Evolutionary conservation across 495 filamentous ascomycete genomes (phyloP), one percentile per base, ranked within the genome.

Genomic region (Aspergillus egyptiacus): DNA sequence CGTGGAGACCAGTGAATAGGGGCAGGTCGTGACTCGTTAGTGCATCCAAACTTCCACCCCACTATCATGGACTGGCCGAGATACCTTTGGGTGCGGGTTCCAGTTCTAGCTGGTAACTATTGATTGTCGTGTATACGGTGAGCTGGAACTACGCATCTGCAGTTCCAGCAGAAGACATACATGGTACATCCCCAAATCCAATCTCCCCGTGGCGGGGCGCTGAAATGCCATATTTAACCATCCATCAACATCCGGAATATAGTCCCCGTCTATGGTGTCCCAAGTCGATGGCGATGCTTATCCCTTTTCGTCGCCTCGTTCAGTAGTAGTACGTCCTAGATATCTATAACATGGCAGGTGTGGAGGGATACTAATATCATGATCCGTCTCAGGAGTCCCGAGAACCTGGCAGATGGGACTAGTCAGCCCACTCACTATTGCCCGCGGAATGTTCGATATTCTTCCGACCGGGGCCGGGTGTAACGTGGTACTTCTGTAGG

Each of bases 321-420:
- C 15, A 27, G 15, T n/a, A n/a, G n/a, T 15, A 10, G 4, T 27
- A 42, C 18, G 10, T 32, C 18, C 22, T 23, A 15, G 9, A 6
- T 2, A 18, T 11, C n/a, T 27, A 35, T 6, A 32, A 35, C 17
- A 44, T 51, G 46, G 31, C 24, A 48, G 39, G 5, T 48, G 54
- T 43, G 32, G 36, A 45, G 38, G 37, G 17, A 23, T n/a, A n/a
- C n/a, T n/a, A n/a, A n/a, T n/a, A n/a, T n/a, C n/a, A n/a, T n/a
- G n/a, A 30, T 36, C 25, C 17, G 40, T 32, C 32, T 41, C 24
- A 47, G 40, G 33, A 47, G 48, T 57, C 54, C 58, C 58, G 52
- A 53, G 50, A 52, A 58, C 50, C 52, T 54, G 55, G 55, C 43
- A 53, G 48, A 55, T 51, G 48, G 48, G 41, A 46, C 49, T 60